phyloP scores from a whole-genome alignment of 2,329 filamentous ascomycete genomes.

The Cladorrhinum sp. region DNA sequence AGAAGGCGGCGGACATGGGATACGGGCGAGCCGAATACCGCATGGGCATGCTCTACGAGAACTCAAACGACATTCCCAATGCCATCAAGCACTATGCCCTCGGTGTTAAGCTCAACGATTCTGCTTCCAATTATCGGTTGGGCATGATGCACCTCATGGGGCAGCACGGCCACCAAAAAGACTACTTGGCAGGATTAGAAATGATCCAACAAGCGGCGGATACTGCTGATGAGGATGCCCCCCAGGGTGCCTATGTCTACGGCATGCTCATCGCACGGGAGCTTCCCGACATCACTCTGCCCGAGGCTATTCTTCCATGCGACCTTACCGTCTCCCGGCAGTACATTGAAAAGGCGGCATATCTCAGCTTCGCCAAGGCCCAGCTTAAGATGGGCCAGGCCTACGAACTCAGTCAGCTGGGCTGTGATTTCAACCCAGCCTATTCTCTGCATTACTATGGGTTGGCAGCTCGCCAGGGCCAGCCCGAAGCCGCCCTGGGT shows the following conservation, averaged over 20 bases:
- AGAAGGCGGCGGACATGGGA: slow-evolving; percentile 78
- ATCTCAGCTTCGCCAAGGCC: slow-evolving; percentile 91
- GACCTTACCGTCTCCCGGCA: slow-evolving; percentile 73
- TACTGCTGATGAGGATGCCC: slow-evolving; percentile 90
- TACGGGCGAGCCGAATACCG: slow-evolving; percentile 90
- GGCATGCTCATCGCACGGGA: slow-evolving; percentile 92
- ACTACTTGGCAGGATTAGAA: slow-evolving; percentile 73
- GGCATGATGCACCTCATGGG: slow-evolving; percentile 98
- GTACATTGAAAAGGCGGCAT: slow-evolving; percentile 95
- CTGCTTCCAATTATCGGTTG: slow-evolving; percentile 79
- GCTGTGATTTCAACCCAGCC: slow-evolving; percentile 91
- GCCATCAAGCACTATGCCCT: slow-evolving; percentile 87
- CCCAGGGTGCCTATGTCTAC: slow-evolving; percentile 91
- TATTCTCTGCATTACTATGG: slow-evolving; percentile 95
- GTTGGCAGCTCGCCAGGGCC: slow-evolving; percentile 85
- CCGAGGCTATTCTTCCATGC: slow-evolving; percentile 64
- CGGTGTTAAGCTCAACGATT: slow-evolving; percentile 77
- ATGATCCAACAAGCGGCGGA: slow-evolving; percentile 81
- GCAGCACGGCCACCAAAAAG: slow-evolving; percentile 85
- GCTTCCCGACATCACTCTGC: slow-evolving; percentile 83
- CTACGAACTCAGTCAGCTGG: slow-evolving; percentile 89
- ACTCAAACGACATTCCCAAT: slow-evolving; percentile 86
- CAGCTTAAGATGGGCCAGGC: slow-evolving; percentile 96
- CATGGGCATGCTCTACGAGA: slow-evolving; percentile 98
- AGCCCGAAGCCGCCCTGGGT: slow-evolving; percentile 89